Base-by-base conservation (phyloP, 208 protist genomes). In the Leishmania mexicana region DNA sequence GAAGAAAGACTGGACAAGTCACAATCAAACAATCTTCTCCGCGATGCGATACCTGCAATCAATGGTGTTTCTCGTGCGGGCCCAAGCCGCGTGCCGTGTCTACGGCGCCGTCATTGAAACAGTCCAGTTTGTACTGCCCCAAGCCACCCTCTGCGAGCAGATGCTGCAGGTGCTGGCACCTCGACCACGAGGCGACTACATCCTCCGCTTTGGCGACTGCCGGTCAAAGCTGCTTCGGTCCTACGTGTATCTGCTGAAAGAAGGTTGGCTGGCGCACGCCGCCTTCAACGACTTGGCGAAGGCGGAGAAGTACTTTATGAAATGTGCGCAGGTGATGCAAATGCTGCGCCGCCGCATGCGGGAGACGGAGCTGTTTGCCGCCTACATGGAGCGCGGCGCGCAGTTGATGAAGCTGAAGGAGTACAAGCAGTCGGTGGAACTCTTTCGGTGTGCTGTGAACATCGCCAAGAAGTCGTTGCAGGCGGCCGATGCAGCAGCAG, bases 41-140 rank as follows among this genome's bases (percentile, higher is more conserved):
- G 88, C 92, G 0, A 79, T 96, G 62, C 88, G 85, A 21, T 96
- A 97, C 83, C 81, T 96, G 65, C 83, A 93, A 75, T 97, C 94
- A 15, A 95, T 96, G 91, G 85, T 89, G 79, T 86, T 94, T 78
- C 85, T 97, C 19, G 88, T 94, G 38, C 89, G 89, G 17, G 88
- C 90, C 35, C 94, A 96, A 78, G 83, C 91, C 11, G 88, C 89
- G 21, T 95, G 88, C 79, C 88, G 79, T 6, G 89, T 87, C 45
- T 89, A 93, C 81, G 85, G 81, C 7, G 89, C 88, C 1, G 85
- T 97, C 38, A 87, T 95, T 47, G 92, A 96, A 72, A 96, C 92
- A 42, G 86, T 86, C 21, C 93, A 97, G 75, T 90, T 96, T 76
- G 94, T 93, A 13, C 81, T 96, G 24, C 92, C 85, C 51, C 94